Evolutionary conservation across 352 stramenopile species (phyloP).

Genomic region (Pythium dissotocum): DNA sequence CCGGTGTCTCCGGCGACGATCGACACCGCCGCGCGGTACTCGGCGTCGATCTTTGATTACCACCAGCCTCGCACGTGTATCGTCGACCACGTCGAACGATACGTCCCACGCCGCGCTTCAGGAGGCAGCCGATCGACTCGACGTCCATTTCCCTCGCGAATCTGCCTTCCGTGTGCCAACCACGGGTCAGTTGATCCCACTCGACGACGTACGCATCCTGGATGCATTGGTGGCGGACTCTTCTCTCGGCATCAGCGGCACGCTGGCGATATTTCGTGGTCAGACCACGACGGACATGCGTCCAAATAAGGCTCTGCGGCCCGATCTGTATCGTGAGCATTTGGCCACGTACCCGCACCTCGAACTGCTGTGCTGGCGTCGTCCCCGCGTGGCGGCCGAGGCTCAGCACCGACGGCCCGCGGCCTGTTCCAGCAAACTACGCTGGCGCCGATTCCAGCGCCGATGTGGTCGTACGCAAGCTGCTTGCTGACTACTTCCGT

Average conservation of each 20-base stretch:
- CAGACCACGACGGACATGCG: slow-evolving; percentile 15
- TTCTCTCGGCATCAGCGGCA: slow-evolving; percentile 9
- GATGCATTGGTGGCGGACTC: slow-evolving; percentile 9
- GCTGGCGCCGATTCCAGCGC: neutral
- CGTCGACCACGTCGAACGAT: neutral
- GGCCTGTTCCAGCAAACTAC: slow-evolving; percentile 16
- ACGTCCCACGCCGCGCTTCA: neutral
- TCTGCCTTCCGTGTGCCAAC: neutral
- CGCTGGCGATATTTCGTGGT: slow-evolving; percentile 7
- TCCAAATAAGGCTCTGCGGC: slow-evolving; percentile 20
- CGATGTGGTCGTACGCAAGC: slow-evolving; percentile 9
- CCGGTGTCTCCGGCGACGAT: neutral
- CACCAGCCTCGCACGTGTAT: neutral
- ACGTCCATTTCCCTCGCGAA: neutral
- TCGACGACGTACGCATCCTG: slow-evolving; percentile 12
- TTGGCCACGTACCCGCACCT: slow-evolving; percentile 12
- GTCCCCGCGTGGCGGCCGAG: neutral
- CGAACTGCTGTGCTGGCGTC: slow-evolving; percentile 20
- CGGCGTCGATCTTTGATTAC: neutral
- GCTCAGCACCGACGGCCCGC: neutral
- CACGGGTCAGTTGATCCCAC: too few relatives aligned
- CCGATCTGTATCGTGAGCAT: slow-evolving; percentile 6
- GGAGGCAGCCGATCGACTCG: neutral
- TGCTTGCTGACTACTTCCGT: slow-evolving; percentile 12
- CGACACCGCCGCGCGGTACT: neutral